phyloP scores from a whole-genome alignment of 345 rosid genomes.

The Eucalyptus caleyi region DNA sequence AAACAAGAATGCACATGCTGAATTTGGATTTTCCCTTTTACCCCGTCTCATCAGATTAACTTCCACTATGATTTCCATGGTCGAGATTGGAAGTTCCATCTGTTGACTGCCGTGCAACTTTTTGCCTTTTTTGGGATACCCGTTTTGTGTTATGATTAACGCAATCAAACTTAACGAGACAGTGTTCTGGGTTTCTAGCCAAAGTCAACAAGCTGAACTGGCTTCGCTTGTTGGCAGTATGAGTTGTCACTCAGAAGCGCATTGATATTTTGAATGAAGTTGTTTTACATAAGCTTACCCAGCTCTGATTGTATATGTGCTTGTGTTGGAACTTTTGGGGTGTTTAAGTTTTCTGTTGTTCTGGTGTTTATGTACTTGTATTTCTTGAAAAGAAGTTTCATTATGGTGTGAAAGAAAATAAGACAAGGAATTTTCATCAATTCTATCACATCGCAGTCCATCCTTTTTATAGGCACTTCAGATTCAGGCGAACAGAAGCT shows the following conservation, averaged over 20 bases:
- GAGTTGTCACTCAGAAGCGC: not conserved
- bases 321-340: not conserved
- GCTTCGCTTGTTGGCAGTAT: not conserved
- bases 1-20: not conserved
- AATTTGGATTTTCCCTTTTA: not conserved
- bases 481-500: not conserved
- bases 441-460: not conserved
- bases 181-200: not conserved
- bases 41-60: not conserved
- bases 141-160: not conserved
- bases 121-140: not conserved
- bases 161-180: not conserved
- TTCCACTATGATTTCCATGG: not conserved
- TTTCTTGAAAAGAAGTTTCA: not conserved
- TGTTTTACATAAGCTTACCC: not conserved
- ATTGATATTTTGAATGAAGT: not conserved
- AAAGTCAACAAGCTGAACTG: not conserved
- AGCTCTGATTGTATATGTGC: not conserved
- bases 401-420: not conserved
- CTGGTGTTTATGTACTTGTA: not conserved
- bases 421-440: not conserved
- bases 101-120: not conserved
- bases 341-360: not conserved
- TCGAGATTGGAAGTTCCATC: not conserved
- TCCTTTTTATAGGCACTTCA: not conserved